phyloP scores from a whole-genome alignment of 306 rosid genomes.

The Vigna mungo region DNA sequence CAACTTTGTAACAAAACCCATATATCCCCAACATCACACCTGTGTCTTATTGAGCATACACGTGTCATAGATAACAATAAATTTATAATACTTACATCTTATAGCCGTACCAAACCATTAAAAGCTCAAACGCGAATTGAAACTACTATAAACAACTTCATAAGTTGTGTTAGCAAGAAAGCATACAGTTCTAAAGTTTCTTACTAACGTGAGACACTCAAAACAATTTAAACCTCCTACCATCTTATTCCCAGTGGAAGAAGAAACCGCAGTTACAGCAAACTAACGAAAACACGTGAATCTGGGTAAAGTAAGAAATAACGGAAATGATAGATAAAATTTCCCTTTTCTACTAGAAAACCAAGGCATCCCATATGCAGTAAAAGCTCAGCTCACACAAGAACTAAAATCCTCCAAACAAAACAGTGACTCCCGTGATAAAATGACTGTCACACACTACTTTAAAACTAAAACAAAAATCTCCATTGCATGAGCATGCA shows the following conservation, averaged over 20 bases:
- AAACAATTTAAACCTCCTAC: slow-evolving; percentile 32
- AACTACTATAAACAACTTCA: slow-evolving; percentile 34
- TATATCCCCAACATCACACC: background rate
- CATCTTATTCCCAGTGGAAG: slow-evolving; percentile 29
- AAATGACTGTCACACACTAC: background rate
- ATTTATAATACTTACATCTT: slow-evolving; percentile 3
- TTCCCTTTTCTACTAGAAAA: slow-evolving; percentile 1
- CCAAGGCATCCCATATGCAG: slow-evolving; percentile 35
- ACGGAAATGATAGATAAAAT: background rate
- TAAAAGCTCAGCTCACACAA: slow-evolving; percentile 28
- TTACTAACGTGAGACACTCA: background rate
- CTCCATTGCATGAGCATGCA: slow-evolving; percentile 19
- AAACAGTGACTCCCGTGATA: slow-evolving; percentile 11
- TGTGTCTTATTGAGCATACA: background rate
- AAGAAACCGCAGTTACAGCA: background rate
- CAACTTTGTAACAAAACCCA: background rate
- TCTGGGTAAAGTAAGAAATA: slow-evolving; percentile 10
- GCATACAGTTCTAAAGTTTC: background rate
- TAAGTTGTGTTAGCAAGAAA: slow-evolving; percentile 20
- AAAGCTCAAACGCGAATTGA: slow-evolving; percentile 20
- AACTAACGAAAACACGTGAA: background rate
- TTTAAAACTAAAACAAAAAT: background rate
- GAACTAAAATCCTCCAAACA: slow-evolving; percentile 25
- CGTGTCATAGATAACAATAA: slow-evolving; percentile 16
- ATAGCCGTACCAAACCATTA: slow-evolving; percentile 23